Conservation (phyloP, 2,329 filamentous ascomycete genomes). For the Pseudogymnoascus sp. region DNA sequence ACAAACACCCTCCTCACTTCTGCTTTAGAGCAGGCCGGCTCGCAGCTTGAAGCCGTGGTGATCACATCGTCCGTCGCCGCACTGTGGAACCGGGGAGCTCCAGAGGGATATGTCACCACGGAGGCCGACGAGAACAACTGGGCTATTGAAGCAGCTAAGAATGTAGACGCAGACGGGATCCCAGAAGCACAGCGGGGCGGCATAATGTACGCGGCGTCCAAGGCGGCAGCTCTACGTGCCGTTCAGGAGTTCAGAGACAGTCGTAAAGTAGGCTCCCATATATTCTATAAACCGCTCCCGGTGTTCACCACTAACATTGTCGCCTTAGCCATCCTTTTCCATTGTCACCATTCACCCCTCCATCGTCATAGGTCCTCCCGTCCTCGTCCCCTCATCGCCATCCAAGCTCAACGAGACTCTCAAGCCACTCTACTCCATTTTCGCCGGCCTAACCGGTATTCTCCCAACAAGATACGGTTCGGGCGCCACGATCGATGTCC, state of each 20-base stretch:
- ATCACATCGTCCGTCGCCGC: neutral
- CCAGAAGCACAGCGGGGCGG: neutral
- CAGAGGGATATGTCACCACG: constrained; percentile 1
- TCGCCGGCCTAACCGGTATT: constrained; percentile 27
- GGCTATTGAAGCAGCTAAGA: neutral
- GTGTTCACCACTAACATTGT: neutral
- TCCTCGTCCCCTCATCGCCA: constrained; percentile 25
- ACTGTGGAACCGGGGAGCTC: neutral
- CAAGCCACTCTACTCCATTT: constrained; percentile 28
- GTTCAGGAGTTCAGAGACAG: neutral
- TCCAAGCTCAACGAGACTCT: constrained; percentile 30
- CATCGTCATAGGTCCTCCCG: constrained; percentile 36
- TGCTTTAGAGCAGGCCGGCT: neutral
- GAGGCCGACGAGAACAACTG: neutral
- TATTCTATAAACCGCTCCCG: neutral
- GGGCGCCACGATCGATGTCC: constrained; percentile 34
- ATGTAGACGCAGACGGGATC: neutral
- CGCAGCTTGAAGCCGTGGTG: neutral
- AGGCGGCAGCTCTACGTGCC: neutral
- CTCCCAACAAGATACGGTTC: constrained; percentile 22
- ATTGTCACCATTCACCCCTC: constrained; percentile 35
- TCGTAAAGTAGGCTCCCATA: neutral
- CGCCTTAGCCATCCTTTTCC: constrained; percentile 24
- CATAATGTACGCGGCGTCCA: neutral
- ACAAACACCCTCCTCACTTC: neutral